phyloP scores from a whole-genome alignment of 768 basidiomycete genomes.

The Boletellus ananiceps region DNA sequence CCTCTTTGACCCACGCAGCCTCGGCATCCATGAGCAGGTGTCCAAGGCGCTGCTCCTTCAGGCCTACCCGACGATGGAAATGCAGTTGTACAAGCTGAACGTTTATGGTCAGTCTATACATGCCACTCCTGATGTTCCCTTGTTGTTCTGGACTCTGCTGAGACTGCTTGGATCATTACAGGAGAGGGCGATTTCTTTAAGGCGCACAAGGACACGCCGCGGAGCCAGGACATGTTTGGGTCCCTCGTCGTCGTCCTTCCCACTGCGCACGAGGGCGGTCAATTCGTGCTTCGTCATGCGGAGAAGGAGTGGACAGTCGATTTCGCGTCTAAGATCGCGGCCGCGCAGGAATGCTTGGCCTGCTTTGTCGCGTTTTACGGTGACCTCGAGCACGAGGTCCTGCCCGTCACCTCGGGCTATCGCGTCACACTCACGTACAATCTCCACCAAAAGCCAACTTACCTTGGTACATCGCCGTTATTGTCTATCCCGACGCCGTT shows the following conservation, averaged over 20 bases:
- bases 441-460: background rate
- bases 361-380: slow-evolving; percentile 40
- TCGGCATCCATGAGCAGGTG: slow-evolving; percentile 22
- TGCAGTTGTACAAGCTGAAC: slow-evolving; percentile 43
- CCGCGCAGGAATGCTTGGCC: slow-evolving; percentile 4
- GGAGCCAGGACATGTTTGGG: slow-evolving; percentile 40
- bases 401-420: slow-evolving; percentile 10
- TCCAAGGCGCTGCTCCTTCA: slow-evolving; percentile 22
- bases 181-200: slow-evolving; percentile 43
- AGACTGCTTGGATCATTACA: background rate
- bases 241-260: slow-evolving; percentile 49
- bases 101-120: slow-evolving; percentile 35
- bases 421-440: background rate
- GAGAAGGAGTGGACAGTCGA: slow-evolving; percentile 33
- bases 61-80: slow-evolving; percentile 15
- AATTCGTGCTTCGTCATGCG: slow-evolving; percentile 34
- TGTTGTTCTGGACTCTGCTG: background rate
- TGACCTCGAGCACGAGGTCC: slow-evolving; percentile 44
- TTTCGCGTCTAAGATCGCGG: too few species aligned
- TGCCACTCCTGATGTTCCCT: too few species aligned
- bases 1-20: slow-evolving; percentile 27
- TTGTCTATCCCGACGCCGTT: background rate
- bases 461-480: background rate
- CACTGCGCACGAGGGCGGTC: slow-evolving; percentile 42
- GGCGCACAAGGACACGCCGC: slow-evolving; percentile 45